Evolutionary conservation across 768 basidiomycete genomes (phyloP).

Genomic region (Collybia sp.): DNA sequence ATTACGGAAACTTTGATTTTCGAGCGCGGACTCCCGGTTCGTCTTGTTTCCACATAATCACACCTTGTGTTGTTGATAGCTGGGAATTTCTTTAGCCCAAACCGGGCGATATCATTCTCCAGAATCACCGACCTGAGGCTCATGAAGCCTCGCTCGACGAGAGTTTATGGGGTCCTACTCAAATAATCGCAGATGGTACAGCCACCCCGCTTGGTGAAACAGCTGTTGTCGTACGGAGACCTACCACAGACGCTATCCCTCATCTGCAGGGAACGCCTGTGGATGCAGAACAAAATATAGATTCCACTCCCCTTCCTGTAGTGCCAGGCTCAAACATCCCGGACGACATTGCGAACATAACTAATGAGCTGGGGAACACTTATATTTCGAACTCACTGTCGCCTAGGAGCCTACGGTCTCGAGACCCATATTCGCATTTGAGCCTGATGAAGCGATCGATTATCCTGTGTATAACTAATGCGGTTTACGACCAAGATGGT

Average conservation of each 20-base stretch:
- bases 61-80: neutral
- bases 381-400: neutral
- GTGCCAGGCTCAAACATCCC: too few species aligned
- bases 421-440: constrained; percentile 17
- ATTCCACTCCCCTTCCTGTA: too few species aligned
- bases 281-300: too few species aligned
- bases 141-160: neutral
- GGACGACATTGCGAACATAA: neutral
- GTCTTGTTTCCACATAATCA: neutral
- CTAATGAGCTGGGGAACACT: neutral
- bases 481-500: neutral
- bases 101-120: too few species aligned
- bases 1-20: constrained; percentile 14
- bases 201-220: too few species aligned
- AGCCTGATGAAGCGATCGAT: constrained; percentile 16
- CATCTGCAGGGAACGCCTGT: too few species aligned
- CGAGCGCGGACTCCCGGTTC: constrained; percentile 16
- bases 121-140: neutral
- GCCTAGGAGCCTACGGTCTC: neutral
- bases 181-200: too few species aligned
- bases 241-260: too few species aligned
- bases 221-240: too few species aligned
- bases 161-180: neutral
- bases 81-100: too few species aligned
- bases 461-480: constrained; percentile 11